Base-by-base conservation (phyloP, 2,329 filamentous ascomycete species). In the Botrytis medusae region DNA sequence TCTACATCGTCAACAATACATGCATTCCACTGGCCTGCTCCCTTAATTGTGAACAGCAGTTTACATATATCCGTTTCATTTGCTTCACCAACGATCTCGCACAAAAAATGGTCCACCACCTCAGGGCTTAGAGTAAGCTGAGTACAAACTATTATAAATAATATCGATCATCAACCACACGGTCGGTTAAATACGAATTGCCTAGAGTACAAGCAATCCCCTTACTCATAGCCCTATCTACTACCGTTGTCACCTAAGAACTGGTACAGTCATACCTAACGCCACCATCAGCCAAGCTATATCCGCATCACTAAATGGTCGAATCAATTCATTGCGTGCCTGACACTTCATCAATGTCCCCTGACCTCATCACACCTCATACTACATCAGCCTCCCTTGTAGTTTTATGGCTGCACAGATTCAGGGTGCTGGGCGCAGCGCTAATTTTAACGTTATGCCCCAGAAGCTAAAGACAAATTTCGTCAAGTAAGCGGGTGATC, bases 241-340 rank as follows among this genome's bases (percentile, higher is more conserved):
- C 25, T 54, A 42, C 34, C 34, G 18, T 25, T 42, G 34, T 42
- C 40, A 57, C 65, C 37, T 32, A 29, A 29, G 22, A 57, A 22
- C 48, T 42, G 34, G 34, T 32, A 32, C 48, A 57, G 48, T 42
- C 65, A 57, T 68, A 57, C 65, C 16, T 2, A 57, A 57, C 65
- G 48, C 65, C 65, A 68, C 34, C 34, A 25, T 34, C 29, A 42
- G 48, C 48, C 65, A 68, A 68, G 48, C 48, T 48, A 57, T 8
- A 32, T 40, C n/a, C 10, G 37, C 42, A 29, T 42, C n/a, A 68
- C 10, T 18, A 68, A 32, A 68, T 44, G 12, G 16, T 44, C 65
- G 65, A 69, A 69, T 69, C 34, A 69, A 69, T 29, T 57, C n/a
- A 69, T 69, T 37, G 65, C 48, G 65, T 69, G 65, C 65, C 48